phyloP scores from a whole-genome alignment of 225 moss, liverwort and hornwort species.

The Ulota crispa region DNA sequence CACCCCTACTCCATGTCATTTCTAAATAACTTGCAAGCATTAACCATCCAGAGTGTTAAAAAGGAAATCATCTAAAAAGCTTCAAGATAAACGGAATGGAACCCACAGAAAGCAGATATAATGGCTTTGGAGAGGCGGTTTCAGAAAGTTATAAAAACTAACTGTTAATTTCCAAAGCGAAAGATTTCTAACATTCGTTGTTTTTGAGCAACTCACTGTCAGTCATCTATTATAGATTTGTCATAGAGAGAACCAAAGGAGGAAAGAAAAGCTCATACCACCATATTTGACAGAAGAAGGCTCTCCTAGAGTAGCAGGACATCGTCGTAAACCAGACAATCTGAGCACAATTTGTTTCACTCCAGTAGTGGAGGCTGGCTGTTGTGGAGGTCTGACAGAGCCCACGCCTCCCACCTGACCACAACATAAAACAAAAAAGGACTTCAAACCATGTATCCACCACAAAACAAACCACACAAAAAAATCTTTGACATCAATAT shows the following conservation, averaged over 20 bases:
- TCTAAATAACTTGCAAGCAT: not conserved
- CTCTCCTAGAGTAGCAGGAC: constrained; percentile 15
- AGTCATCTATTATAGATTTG: too few relatives aligned
- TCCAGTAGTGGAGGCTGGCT: constrained; percentile 30
- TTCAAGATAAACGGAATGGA: not conserved
- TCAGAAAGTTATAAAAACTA: not conserved
- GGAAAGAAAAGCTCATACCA: constrained; percentile 34
- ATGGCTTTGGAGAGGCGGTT: not conserved
- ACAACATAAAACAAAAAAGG: not conserved
- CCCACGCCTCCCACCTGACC: constrained; percentile 34
- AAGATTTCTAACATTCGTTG: too few relatives aligned
- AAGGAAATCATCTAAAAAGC: not conserved
- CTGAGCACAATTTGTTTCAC: constrained; percentile 48
- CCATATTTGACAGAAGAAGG: constrained; percentile 6
- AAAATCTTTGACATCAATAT: not conserved
- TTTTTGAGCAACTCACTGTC: too few relatives aligned
- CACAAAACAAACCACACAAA: not conserved
- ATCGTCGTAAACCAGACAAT: constrained; percentile 33
- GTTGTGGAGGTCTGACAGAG: constrained; percentile 29
- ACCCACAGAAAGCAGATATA: not conserved
- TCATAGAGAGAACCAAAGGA: not conserved
- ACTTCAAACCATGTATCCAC: not conserved
- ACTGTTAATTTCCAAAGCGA: not conserved
- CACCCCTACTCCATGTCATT: constrained; percentile 7
- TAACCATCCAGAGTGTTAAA: not conserved